phyloP scores from a whole-genome alignment of 169 alveolate genomes.

The Cryptosporidium canis region DNA sequence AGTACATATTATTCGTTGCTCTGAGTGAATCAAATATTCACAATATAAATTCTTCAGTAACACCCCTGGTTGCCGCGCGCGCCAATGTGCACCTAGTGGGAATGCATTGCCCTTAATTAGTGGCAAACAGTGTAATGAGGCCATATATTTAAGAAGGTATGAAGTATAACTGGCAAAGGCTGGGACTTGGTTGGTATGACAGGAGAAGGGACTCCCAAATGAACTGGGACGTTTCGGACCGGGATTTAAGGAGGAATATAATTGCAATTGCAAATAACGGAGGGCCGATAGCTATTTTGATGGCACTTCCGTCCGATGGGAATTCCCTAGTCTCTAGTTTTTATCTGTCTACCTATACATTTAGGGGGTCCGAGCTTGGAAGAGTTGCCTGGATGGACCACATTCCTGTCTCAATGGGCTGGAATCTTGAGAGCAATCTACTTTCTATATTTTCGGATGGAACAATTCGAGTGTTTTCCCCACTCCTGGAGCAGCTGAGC shows the following conservation, averaged over 20 bases:
- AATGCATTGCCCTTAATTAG: conserved; percentile 3
- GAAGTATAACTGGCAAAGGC: conserved; percentile 60
- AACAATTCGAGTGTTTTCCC: conserved; percentile 78
- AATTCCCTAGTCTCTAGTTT: conserved; percentile 39
- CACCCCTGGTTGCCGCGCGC: conserved; percentile 48
- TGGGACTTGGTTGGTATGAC: conserved; percentile 51
- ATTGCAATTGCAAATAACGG: conserved; percentile 64
- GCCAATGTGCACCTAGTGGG: conserved; percentile 59
- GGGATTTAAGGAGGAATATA: conserved; percentile 45
- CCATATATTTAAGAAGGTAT: not conserved
- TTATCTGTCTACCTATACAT: conserved; percentile 23
- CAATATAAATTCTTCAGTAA: not conserved
- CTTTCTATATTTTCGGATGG: conserved; percentile 79
- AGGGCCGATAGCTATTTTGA: conserved; percentile 59
- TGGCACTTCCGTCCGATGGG: conserved; percentile 35
- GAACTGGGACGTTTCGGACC: conserved; percentile 56
- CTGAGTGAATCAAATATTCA: not conserved
- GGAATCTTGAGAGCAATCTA: conserved; percentile 51
- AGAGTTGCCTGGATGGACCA: conserved; percentile 63
- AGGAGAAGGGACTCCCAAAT: conserved; percentile 13
- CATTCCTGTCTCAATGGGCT: conserved; percentile 63
- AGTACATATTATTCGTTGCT: not conserved
- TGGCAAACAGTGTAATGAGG: not conserved
- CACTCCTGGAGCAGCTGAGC: conserved; percentile 76
- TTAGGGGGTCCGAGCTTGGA: conserved; percentile 29